Evolutionary conservation across 73 alveolate species (phyloP).

Genomic region (Durusdinium trenchii): DNA sequence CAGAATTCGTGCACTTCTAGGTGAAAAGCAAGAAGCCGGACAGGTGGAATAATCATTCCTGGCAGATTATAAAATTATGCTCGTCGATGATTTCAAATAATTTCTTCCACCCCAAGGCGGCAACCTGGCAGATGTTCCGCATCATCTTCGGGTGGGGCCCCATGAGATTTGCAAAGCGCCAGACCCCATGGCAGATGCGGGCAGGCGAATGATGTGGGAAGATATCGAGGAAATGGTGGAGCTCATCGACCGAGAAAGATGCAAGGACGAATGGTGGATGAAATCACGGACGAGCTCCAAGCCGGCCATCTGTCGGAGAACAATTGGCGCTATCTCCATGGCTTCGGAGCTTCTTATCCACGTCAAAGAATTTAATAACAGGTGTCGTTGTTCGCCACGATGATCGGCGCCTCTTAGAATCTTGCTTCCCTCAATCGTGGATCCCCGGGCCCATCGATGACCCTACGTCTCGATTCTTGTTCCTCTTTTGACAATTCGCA

Average conservation of each 20-base stretch:
- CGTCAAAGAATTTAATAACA: too few species aligned
- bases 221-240: slow-evolving; percentile 4
- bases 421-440: too few species aligned
- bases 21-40: too few species aligned
- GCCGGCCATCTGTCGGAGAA: slow-evolving; percentile 45
- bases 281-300: slow-evolving; percentile 64
- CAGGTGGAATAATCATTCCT: too few species aligned
- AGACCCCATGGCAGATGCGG: slow-evolving; percentile 11
- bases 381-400: not conserved
- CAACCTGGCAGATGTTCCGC: slow-evolving; percentile 45
- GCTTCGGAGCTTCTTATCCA: not conserved
- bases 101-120: slow-evolving; percentile 73
- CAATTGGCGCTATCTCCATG: slow-evolving; percentile 7
- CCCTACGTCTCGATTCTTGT: too few species aligned
- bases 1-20: too few species aligned
- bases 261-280: slow-evolving; percentile 67
- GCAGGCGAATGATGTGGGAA: slow-evolving; percentile 12
- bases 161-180: not conserved
- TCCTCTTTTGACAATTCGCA: too few species aligned
- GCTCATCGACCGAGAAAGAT: slow-evolving; percentile 17
- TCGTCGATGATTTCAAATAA: slow-evolving; percentile 39
- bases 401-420: slow-evolving; percentile 16
- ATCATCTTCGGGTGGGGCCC: not conserved
- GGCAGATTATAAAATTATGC: slow-evolving; percentile 1
- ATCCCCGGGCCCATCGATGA: too few species aligned